These are phyloP conservation scores for Clarireedia homoeocarpa DNA, from an alignment of 2,329 filamentous ascomycete genomes.

Conservation along the genomic window DNA sequence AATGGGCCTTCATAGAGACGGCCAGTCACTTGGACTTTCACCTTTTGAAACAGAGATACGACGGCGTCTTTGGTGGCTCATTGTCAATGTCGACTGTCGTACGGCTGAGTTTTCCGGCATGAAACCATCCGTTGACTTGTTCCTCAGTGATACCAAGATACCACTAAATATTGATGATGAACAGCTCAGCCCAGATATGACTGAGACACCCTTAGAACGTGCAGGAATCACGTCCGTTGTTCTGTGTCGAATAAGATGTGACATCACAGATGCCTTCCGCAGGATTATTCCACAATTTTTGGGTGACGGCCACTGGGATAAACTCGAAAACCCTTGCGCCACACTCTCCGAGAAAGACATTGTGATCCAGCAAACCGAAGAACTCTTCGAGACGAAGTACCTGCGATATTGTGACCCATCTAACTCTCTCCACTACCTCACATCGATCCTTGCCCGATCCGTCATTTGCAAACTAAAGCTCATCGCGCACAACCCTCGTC, in stretches of 20 bases:
- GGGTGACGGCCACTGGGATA: too few relatives aligned
- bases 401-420: slow-evolving; percentile 32
- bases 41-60: slow-evolving; percentile 46
- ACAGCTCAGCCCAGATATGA: too few relatives aligned
- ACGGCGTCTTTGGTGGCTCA: slow-evolving; percentile 51
- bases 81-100: slow-evolving; percentile 45
- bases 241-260: slow-evolving; percentile 23
- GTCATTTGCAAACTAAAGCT: slow-evolving; percentile 19
- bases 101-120: slow-evolving; percentile 41
- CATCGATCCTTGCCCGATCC: slow-evolving; percentile 11
- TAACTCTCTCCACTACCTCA: slow-evolving; percentile 28
- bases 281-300: slow-evolving; percentile 4
- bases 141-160: slow-evolving; percentile 32
- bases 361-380: slow-evolving; percentile 28
- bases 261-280: slow-evolving; percentile 28
- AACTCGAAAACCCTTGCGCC: too few relatives aligned
- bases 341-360: slow-evolving; percentile 22
- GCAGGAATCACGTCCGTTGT: slow-evolving; percentile 28
- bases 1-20: slow-evolving; percentile 30
- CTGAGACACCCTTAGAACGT: slow-evolving; percentile 22
- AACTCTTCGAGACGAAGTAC: slow-evolving; percentile 30
- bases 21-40: slow-evolving; percentile 39
- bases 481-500: slow-evolving; percentile 15
- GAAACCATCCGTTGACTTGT: slow-evolving; percentile 31
- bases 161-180: too few relatives aligned